Base-by-base conservation (phyloP, 2,329 filamentous ascomycete genomes). In the Leptosphaerulina australis region DNA sequence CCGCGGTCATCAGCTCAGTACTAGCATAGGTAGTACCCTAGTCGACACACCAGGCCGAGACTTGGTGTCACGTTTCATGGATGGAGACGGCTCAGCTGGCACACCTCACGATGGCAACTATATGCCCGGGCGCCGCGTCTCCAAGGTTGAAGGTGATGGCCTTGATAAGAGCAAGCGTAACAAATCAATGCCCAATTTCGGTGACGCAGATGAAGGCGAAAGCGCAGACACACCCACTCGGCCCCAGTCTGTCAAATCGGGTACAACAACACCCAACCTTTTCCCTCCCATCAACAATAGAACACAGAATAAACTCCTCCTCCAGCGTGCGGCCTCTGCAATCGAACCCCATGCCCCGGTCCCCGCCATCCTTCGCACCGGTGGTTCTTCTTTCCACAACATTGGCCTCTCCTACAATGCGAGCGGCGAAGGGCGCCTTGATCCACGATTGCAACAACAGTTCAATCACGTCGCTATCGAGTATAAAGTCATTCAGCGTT, bases 251-350 rank as follows among this genome's bases (percentile, higher is more conserved):
- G 63, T 65, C 24, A 66, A 64, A 22, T 73, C 70, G 10, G 71
- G 72, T n/a, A 63, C 72, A 9, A 65, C 70, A 67, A 62, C 76
- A 56, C 62, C 73, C 63, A 71, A 66, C n/a, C 60, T 71, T 74
- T 55, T 74, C 25, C 56, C 72, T 59, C 31, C 36, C n/a, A 35
- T 41, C 36, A 56, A 77, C 62, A 88, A 85, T 44, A 81, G 88
- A 11, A 89, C 86, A 1, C 87, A 90, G 71, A 87, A 90, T 68
- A 91, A 91, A 63, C 77, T 91, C 11, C 87, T 89, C 72, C 79
- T 91, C 1, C 87, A 90, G 65, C 82, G 88, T 28, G 87, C 86
- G 22, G 88, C 86, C 65, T 89, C 87, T 3, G 83, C 82, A 57
- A 86, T 90, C 37, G 87, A 90, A 59, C 84, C 84, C 0, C 75